Base-by-base conservation (phyloP, 495 filamentous ascomycete genomes). In the Sordaria brevicollis region DNA sequence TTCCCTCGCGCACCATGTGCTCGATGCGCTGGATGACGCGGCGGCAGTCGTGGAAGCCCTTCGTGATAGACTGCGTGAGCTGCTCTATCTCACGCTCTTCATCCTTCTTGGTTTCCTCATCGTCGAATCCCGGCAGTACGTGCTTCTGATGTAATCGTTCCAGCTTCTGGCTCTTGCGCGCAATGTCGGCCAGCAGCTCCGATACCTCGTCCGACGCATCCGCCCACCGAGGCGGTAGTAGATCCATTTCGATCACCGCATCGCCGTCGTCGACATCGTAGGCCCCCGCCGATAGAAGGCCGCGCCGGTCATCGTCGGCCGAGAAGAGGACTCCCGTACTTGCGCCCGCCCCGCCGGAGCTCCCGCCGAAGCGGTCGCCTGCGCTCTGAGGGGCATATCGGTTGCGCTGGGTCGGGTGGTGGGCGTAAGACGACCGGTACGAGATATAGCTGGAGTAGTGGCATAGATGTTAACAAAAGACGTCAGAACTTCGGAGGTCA, bases 61-160 rank as follows among this genome's bases (percentile, higher is more conserved):
- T 86, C 10, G 95, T 98, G 74, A 99, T 94, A 62, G 91, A 89
- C 78, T 93, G 92, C 25, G 95, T 98, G 73, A 97, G 80, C 68
- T 87, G 84, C 86, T 98, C 96, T 72, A 98, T 99, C 71, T 93
- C 89, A 31, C 86, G 82, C 77, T 97, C 95, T 76, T 97, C 95
- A 62, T 86, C 84, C 75, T 82, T 87, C 81, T 94, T 92, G 57
- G 91, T 85, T 33, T 93, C 90, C 70, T 97, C 96, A 74, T 99
- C 95, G 73, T 97, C 93, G 79, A 99, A 99, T 34, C 96, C 94
- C 0, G 95, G 95, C 3, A 99, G 84, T 21, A 99, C 92, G 76
- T 99, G 96, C 78, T 98, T 98, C 81, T 96, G 92, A 79, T 99
- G 95, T 65, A 99, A 81, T 75, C 93, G 90, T 75, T 99, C 95